Conservation (phyloP, 2,329 filamentous ascomycete species). For the Cladosporium sp. region DNA sequence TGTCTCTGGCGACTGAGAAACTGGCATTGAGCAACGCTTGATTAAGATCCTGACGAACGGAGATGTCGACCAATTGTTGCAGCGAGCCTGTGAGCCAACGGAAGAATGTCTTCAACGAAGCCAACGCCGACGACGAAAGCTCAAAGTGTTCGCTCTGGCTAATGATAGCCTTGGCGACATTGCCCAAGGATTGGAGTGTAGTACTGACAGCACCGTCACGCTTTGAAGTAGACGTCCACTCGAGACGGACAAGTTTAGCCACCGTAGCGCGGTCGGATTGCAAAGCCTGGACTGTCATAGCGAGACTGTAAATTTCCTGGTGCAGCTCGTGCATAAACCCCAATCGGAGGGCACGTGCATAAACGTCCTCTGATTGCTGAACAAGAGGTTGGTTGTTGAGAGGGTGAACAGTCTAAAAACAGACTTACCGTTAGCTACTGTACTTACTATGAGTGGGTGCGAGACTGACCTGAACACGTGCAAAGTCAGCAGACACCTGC, state of each 20-base stretch:
- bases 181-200: slow-evolving; percentile 4
- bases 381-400: slow-evolving; percentile 43
- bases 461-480: slow-evolving; percentile 37
- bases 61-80: slow-evolving; percentile 3
- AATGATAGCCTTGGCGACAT: slow-evolving; percentile 5
- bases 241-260: slow-evolving; percentile 4
- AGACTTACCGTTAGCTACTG: slow-evolving; percentile 33
- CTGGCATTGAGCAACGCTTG: slow-evolving; percentile 14
- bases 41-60: slow-evolving; percentile 6
- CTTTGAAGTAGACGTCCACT: slow-evolving; percentile 3
- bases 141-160: not conserved
- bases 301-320: slow-evolving; percentile 12
- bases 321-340: slow-evolving; percentile 22
- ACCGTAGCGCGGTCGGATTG: slow-evolving; percentile 17
- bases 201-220: slow-evolving; percentile 8
- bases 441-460: slow-evolving; percentile 25
- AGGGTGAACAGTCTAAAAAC: slow-evolving; percentile 40
- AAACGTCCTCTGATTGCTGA: slow-evolving; percentile 21
- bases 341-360: slow-evolving; percentile 18
- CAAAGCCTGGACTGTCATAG: slow-evolving; percentile 15
- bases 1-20: slow-evolving; percentile 7
- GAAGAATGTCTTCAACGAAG: slow-evolving; percentile 8
- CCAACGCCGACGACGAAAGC: not conserved
- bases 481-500: slow-evolving; percentile 33
- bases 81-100: slow-evolving; percentile 12